phyloP scores from a whole-genome alignment of 1,284 basidiomycete species.

The Austroboletus novae-zelandiae region DNA sequence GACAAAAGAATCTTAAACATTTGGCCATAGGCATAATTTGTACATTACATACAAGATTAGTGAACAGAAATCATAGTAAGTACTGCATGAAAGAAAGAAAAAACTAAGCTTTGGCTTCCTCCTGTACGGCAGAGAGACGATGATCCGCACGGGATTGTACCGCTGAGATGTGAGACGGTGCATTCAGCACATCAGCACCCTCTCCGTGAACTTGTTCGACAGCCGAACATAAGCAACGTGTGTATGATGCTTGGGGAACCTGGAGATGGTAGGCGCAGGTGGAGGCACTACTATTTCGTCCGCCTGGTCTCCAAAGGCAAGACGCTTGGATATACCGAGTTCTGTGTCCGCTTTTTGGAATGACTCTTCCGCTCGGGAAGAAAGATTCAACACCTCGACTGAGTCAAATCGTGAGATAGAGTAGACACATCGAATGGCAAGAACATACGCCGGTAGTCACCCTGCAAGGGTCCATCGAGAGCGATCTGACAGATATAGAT shows the following conservation, averaged over 20 bases:
- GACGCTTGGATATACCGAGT: constrained; percentile 10
- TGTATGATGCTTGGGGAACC: not conserved
- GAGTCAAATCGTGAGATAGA: not conserved
- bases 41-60: too few relatives aligned
- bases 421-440: not conserved
- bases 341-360: not conserved
- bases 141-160: not conserved
- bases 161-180: not conserved
- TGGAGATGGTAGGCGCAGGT: not conserved
- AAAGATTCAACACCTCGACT: constrained; percentile 15
- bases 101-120: constrained; percentile 9
- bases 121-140: constrained; percentile 8
- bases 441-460: constrained; percentile 18
- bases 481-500: constrained; percentile 7
- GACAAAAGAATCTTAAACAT: too few relatives aligned
- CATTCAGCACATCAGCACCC: not conserved
- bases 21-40: too few relatives aligned
- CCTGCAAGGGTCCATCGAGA: not conserved
- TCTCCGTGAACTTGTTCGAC: constrained; percentile 3
- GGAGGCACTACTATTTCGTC: not conserved
- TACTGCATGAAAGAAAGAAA: not conserved
- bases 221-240: not conserved
- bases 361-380: constrained; percentile 4
- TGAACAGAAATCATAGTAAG: too few relatives aligned
- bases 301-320: not conserved